Evolutionary conservation across 495 filamentous ascomycete genomes (phyloP), one percentile per base, ranked within the genome.

Genomic region (Pyrenula aspistea): DNA sequence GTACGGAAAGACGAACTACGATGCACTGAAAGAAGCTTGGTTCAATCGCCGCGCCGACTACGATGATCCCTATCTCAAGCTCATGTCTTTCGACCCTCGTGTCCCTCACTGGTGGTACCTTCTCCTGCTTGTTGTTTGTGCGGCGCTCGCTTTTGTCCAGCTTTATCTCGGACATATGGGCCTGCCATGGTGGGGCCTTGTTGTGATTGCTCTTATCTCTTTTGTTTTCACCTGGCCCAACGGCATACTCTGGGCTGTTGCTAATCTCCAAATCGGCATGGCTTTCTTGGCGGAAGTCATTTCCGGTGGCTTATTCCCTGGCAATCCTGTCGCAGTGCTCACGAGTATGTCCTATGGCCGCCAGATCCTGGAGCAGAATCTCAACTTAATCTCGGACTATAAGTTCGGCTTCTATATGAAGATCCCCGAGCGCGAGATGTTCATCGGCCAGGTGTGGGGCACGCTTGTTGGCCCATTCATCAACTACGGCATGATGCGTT

Each of bases 211-310:
- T 11, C 73, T 93, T 2, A 75, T 68, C 31, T 87, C 85, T 56
- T 77, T 80, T 20, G 63, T 88, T 15, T 79, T 91, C 50, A 90
- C 91, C 68, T 86, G 91, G 53, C 88, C 88, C 20, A 87, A 88
- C 59, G 89, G 89, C 58, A 93, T 92, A 58, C 84, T 92, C 53
- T 90, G 88, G 84, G 89, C 88, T 11, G 86, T 91, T 58, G 91
- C 88, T 24, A 92, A 92, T 63, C 88, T 89, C 57, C 86, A 89
- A 62, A 85, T 78, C 62, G 84, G 79, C 63, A 83, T 89, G 61
- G 91, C 88, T 64, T 74, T 91, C 11, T 83, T 90, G 57, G 69
- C 88, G 66, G 88, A 92, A 66, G 77, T 92, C 24, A 82, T 91
- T 58, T 88, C 85, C 49, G 89, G 89, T 52, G 78, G 75, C 49